Evolutionary conservation across 2,329 filamentous ascomycete species (phyloP), one percentile per base, ranked within the genome.

Genomic region (Verticillium longisporum): DNA sequence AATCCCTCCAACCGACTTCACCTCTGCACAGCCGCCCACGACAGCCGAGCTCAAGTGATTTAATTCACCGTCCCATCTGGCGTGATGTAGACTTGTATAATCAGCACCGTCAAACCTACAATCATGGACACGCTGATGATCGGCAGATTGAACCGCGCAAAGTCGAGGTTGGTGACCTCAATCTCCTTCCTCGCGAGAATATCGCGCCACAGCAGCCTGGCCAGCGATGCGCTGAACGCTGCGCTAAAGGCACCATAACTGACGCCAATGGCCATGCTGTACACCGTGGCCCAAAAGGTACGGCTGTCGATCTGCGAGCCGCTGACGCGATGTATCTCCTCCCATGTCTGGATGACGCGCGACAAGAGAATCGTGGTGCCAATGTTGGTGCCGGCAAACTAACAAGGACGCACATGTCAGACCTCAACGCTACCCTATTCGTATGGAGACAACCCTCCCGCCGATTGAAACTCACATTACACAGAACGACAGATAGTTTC

Each of bases 341-440:
- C 75, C 88, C 88, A 91, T 0, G 83, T 75, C 69, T 91, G 88
- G 14, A 91, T 83, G 5, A 91, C 81, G 4, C 88, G 85, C 10
- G 83, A 90, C 1, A 91, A 78, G 1, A 91, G 81, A 67, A 91
- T 91, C 0, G 88, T 88, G 0, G 88, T 90, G 36, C 88, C 88
- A 59, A 91, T 91, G 66, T 91, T 91, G 2, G 88, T 91, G 21
- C 88, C 88, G 0, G 88, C 87, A 66, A 91, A 91, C 87, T 91
- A 63, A 13, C 32, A 58, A n/a, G 6, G 9, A 45, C 14, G 5
- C n/a, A 57, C n/a, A 4, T 1, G 45, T 7, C 4, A 2, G 57
- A 13, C 9, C 26, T 26, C 26, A 3, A 26, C 26, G 3, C 26
- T 26, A 26, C 26, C 26, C 26, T 26, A 3, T 26, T 26, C 26